Conservation (phyloP, 164 flowering plant genomes). For the Piper longum region DNA sequence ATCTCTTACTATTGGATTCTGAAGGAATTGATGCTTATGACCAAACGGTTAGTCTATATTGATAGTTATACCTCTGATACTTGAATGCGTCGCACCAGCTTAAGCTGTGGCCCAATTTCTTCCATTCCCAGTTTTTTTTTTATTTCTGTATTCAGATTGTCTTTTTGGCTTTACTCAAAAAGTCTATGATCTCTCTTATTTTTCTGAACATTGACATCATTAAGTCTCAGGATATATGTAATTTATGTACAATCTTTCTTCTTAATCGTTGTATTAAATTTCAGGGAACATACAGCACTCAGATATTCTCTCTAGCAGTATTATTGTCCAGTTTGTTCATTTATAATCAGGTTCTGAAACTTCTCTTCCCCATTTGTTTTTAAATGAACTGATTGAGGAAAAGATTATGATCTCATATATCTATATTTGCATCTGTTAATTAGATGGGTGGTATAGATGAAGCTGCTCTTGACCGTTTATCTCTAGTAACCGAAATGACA, state of each 20-base stretch:
- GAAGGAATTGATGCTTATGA: slow-evolving; percentile 99
- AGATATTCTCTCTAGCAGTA: slow-evolving; percentile 92
- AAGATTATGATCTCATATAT: neutral
- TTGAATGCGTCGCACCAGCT: neutral
- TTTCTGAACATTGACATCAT: neutral
- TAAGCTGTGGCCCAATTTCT: too few species aligned
- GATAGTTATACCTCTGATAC: neutral
- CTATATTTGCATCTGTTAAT: slow-evolving; percentile 2
- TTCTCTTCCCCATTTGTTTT: neutral
- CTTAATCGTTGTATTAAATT: neutral
- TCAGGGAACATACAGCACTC: slow-evolving; percentile 98
- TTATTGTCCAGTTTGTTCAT: slow-evolving; percentile 96
- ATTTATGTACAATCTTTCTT: too few species aligned
- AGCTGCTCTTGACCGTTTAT: slow-evolving; percentile 92
- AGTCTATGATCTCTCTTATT: neutral
- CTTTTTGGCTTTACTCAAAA: too few species aligned
- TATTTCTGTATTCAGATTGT: too few species aligned
- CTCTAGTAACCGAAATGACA: slow-evolving; percentile 98
- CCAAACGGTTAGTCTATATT: slow-evolving; percentile 62
- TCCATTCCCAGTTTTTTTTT: too few species aligned
- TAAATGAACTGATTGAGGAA: neutral
- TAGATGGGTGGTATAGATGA: slow-evolving; percentile 99
- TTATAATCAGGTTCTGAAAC: slow-evolving; percentile 71
- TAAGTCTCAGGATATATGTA: neutral
- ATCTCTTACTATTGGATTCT: slow-evolving; percentile 77